These are phyloP conservation scores for Luffa aegyptiaca DNA, from an alignment of 306 rosid species.

Conservation along the genomic window DNA sequence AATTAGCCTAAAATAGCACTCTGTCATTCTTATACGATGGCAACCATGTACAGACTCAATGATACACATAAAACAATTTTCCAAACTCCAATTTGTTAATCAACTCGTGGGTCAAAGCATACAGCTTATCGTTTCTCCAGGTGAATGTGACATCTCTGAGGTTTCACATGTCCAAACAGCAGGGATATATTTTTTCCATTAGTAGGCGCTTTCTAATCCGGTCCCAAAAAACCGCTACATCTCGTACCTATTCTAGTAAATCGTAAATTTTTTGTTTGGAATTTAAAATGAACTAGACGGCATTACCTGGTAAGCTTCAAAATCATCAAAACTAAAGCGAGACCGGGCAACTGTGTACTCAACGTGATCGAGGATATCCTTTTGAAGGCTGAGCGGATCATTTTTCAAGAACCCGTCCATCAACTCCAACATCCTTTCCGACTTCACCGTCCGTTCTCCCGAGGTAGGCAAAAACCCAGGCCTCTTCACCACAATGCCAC, in stretches of 20 bases:
- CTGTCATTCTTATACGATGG: not conserved
- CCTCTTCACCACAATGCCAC: constrained; percentile 47
- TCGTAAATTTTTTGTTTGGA: not conserved
- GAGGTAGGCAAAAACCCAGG: constrained; percentile 32
- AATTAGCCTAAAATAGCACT: not conserved
- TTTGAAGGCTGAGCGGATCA: constrained; percentile 61
- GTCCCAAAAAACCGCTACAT: not conserved
- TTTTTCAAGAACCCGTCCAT: constrained; percentile 64
- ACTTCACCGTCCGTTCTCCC: constrained; percentile 34
- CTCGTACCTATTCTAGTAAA: not conserved
- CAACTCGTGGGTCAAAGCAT: not conserved
- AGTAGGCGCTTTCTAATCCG: not conserved
- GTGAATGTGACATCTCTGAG: not conserved
- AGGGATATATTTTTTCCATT: not conserved
- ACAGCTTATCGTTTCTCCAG: not conserved
- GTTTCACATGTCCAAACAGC: not conserved
- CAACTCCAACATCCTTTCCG: constrained; percentile 52
- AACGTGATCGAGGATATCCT: constrained; percentile 59
- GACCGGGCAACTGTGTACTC: constrained; percentile 72
- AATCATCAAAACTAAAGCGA: constrained; percentile 62
- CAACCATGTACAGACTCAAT: not conserved
- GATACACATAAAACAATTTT: not conserved
- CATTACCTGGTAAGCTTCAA: constrained; percentile 63
- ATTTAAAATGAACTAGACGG: not conserved
- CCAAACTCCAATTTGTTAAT: not conserved